phyloP scores from a whole-genome alignment of 768 basidiomycete species.

The Lenzites betulinus region DNA sequence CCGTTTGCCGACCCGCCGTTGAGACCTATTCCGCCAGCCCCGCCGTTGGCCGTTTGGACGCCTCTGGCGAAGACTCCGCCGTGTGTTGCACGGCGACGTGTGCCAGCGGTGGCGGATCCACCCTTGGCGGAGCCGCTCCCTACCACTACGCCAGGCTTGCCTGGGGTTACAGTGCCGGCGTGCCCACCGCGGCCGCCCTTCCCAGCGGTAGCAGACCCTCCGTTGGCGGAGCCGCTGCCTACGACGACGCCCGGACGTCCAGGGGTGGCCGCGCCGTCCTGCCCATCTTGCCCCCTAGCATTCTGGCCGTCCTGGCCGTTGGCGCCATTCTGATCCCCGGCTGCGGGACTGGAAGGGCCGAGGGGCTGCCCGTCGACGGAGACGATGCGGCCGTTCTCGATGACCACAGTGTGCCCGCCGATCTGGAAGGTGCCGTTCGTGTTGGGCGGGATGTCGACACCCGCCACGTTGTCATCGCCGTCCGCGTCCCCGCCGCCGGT shows the following conservation, averaged over 20 bases:
- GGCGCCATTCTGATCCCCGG: background rate
- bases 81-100: background rate
- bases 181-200: background rate
- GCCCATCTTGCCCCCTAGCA: background rate
- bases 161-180: background rate
- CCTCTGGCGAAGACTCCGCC: background rate
- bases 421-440: background rate
- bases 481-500: background rate
- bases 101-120: background rate
- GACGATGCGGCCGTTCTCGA: constrained; percentile 3
- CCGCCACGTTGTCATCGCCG: background rate
- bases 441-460: background rate
- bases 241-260: background rate
- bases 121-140: background rate
- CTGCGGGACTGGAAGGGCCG: background rate
- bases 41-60: background rate
- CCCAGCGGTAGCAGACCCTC: background rate
- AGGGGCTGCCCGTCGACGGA: constrained; percentile 2
- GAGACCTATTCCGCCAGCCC: background rate
- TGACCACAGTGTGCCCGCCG: constrained; percentile 5
- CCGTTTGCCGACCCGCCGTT: background rate
- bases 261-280: background rate
- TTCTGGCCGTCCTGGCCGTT: background rate
- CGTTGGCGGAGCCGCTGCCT: constrained; percentile 1
- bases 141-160: background rate